phyloP scores from a whole-genome alignment of 257 asterid genomes.

The Coffea eugenioides region DNA sequence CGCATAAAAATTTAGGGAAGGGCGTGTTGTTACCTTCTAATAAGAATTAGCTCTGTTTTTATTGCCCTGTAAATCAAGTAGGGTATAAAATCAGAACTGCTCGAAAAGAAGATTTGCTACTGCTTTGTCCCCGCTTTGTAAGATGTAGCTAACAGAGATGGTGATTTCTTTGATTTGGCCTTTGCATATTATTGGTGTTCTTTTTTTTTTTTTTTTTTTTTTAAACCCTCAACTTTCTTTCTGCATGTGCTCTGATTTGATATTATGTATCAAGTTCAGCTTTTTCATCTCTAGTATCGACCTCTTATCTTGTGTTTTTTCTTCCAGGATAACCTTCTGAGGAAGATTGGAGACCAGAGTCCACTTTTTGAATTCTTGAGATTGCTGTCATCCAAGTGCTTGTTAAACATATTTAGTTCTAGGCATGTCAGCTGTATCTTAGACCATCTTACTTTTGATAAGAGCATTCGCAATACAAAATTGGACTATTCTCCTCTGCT shows the following conservation, averaged over 20 bases:
- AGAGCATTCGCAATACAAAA: slow-evolving; percentile 39
- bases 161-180: no score
- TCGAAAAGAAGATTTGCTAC: no score
- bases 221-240: background rate
- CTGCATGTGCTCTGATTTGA: background rate
- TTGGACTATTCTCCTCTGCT: slow-evolving; percentile 47
- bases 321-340: slow-evolving; percentile 58
- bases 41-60: no score
- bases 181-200: background rate
- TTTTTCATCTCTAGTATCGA: background rate
- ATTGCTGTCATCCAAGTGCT: slow-evolving; percentile 54
- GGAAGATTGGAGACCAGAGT: slow-evolving; percentile 43
- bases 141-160: background rate
- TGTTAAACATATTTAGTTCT: slow-evolving; percentile 59
- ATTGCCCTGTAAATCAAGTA: background rate
- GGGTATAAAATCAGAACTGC: no score
- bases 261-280: background rate
- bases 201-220: background rate
- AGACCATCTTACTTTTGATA: slow-evolving; percentile 44
- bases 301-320: background rate
- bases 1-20: no score
- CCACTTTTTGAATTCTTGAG: slow-evolving; percentile 56
- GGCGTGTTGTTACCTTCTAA: background rate
- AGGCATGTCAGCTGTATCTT: slow-evolving; percentile 57
- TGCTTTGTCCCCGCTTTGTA: background rate